These are phyloP conservation scores for Orbilia javanica DNA, from an alignment of 2,329 filamentous ascomycete species.

Conservation along the genomic window DNA sequence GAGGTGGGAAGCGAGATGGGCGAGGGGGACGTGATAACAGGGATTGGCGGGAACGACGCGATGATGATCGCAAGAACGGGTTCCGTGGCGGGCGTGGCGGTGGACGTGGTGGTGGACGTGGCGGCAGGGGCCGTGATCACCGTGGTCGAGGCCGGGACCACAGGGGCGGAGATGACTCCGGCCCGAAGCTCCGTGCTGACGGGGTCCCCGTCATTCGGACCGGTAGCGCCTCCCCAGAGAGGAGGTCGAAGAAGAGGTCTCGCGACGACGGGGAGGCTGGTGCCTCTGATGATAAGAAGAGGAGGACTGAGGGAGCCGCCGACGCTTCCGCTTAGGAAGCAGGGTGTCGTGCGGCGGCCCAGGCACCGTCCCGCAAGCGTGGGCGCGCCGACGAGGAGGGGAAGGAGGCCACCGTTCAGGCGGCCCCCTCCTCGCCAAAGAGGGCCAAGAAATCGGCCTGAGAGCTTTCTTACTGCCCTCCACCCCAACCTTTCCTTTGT, in stretches of 20 bases:
- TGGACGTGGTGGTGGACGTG: conserved; percentile 18
- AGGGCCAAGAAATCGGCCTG: not conserved
- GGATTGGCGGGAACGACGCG: conserved; percentile 65
- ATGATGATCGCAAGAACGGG: conserved; percentile 65
- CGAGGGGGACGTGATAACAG: conserved; percentile 64
- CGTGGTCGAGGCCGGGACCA: conserved; percentile 65
- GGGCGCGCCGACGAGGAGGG: conserved; percentile 1
- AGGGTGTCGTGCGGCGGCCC: not conserved
- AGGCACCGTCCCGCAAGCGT: not conserved
- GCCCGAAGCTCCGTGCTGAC: conserved; percentile 32
- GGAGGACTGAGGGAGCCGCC: conserved; percentile 14
- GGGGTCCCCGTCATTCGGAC: conserved; percentile 40
- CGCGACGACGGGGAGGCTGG: conserved; percentile 26
- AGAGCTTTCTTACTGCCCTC: not conserved
- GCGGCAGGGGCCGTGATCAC: conserved; percentile 35
- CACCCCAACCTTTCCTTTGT: not conserved
- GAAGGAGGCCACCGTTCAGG: not conserved
- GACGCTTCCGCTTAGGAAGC: conserved; percentile 40
- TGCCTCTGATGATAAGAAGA: conserved; percentile 9
- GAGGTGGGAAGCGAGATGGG: conserved; percentile 17
- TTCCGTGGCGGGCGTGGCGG: conserved; percentile 66
- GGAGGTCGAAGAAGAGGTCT: conserved; percentile 31
- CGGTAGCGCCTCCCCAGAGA: not conserved
- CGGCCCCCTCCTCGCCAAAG: not conserved
- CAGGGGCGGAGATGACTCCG: conserved; percentile 8